Conservation (phyloP, 352 stramenopile genomes). For the Elongisporangium prolatum region DNA sequence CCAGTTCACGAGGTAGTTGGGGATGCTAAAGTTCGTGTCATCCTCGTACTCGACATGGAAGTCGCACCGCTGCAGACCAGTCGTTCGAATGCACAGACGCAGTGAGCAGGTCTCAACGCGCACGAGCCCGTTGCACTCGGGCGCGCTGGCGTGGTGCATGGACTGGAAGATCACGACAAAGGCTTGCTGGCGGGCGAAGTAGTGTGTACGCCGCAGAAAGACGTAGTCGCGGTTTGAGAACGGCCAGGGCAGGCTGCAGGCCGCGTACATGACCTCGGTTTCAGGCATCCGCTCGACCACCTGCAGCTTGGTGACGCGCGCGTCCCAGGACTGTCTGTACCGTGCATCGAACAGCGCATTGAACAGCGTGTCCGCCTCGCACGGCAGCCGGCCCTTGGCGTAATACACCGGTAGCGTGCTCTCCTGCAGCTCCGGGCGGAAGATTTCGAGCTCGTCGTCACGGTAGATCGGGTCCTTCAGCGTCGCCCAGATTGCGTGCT, state of each 20-base stretch:
- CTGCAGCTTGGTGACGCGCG: conserved; percentile 33
- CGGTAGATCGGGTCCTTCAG: conserved; percentile 65
- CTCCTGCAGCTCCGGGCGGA: conserved; percentile 38
- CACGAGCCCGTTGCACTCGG: conserved; percentile 29
- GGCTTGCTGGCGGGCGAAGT: conserved; percentile 39
- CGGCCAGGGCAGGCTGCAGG: conserved; percentile 55
- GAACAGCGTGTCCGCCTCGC: conserved; percentile 66
- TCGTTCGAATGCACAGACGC: conserved; percentile 54
- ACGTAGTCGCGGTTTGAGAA: conserved; percentile 74
- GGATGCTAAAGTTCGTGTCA: conserved; percentile 74
- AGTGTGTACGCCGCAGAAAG: conserved; percentile 59
- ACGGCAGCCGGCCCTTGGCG: conserved; percentile 64
- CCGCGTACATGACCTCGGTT: conserved; percentile 65
- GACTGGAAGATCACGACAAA: conserved; percentile 70
- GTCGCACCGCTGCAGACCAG: conserved; percentile 54
- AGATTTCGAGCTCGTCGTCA: conserved; percentile 73
- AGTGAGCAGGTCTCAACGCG: conserved; percentile 62
- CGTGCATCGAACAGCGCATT: conserved; percentile 53
- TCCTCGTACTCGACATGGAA: conserved; percentile 76
- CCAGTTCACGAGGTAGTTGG: conserved; percentile 61
- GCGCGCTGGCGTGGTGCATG: conserved; percentile 41
- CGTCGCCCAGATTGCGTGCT: conserved; percentile 54
- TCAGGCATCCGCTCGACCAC: conserved; percentile 41
- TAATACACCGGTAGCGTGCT: conserved; percentile 67
- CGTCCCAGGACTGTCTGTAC: conserved; percentile 58